Base-by-base conservation (phyloP, 192 early-diverging fungal genomes). In the Coemansia sp. region DNA sequence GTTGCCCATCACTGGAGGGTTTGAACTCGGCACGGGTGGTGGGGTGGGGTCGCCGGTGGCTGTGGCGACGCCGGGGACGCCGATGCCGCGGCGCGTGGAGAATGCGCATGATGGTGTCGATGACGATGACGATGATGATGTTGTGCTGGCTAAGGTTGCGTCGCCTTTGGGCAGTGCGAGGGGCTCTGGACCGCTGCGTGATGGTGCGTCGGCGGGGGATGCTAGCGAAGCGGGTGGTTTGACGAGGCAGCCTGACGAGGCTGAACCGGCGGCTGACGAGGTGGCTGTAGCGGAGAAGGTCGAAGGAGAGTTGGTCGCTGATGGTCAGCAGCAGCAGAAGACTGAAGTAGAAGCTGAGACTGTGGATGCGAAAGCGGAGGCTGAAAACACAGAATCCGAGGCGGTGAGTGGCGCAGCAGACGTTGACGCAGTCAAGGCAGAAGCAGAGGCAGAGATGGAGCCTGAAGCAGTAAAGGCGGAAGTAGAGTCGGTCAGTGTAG, bases 81-180 rank as follows among this genome's bases (percentile, higher is more conserved):
- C 53, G n/a, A 19, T 64, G 47, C 55, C 48, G 10, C 52, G 40
- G 52, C 47, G 11, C 14, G 8, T 33, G 43, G 24, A 22, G 23
- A 24, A 55, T 12, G 40, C 54, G 13, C 54, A 55, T 24, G 38
- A 13, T 33, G 50, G 22, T 43, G 9, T 44, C 17, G 25, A 17
- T 46, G 45, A 9, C 18, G 24, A 25, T 8, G 50, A 52, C 15
- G 51, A 53, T 17, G 51, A 57, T 15, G 44, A 57, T 18, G 55
- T 57, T 11, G 19, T 23, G 55, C 44, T 57, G 41, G 55, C 55
- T 4, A 41, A 44, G 24, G 23, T 44, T 9, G 54, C 22, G 2
- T 3, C 22, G 10, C 13, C 22, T 12, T 50, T n/a, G n/a, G n/a
- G n/a, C n/a, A n/a, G n/a, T n/a, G n/a, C n/a, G n/a, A n/a, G n/a